phyloP scores from a whole-genome alignment of 352 stramenopile genomes.

The Globisporangium perplexum region DNA sequence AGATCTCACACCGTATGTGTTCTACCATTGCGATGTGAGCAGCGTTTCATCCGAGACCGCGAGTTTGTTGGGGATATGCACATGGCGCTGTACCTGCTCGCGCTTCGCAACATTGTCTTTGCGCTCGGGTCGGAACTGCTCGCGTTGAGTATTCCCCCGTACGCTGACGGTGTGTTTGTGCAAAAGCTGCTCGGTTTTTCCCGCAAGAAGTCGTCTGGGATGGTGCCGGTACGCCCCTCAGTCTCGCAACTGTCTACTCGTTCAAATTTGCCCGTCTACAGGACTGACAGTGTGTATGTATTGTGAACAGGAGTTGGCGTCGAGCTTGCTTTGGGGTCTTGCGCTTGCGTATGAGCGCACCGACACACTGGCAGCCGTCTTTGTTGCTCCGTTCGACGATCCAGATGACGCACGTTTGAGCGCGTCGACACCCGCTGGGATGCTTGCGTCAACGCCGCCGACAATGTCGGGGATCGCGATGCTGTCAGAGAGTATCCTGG shows the following conservation, averaged over 20 bases:
- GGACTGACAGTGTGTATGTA: not conserved
- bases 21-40: not conserved
- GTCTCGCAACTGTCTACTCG: too few relatives aligned
- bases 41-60: conserved; percentile 16
- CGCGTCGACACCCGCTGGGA: not conserved
- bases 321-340: conserved; percentile 16
- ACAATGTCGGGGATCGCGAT: conserved; percentile 7
- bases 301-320: conserved; percentile 10
- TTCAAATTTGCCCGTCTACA: too few relatives aligned
- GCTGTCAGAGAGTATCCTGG: conserved; percentile 11
- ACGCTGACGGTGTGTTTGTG: conserved; percentile 13
- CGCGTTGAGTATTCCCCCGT: not conserved
- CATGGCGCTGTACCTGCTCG: conserved; percentile 13
- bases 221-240: conserved; percentile 7
- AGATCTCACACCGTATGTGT: not conserved
- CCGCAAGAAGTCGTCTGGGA: conserved; percentile 8
- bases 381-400: conserved; percentile 7
- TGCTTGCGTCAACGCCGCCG: not conserved
- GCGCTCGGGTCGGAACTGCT: conserved; percentile 3
- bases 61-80: conserved; percentile 12
- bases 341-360: conserved; percentile 8
- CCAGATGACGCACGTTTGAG: not conserved
- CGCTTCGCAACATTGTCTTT: conserved; percentile 13
- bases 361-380: not conserved
- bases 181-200: conserved; percentile 10